Base-by-base conservation (phyloP, 2,329 filamentous ascomycete species). In the Stachybotrys chlorohalonatus region DNA sequence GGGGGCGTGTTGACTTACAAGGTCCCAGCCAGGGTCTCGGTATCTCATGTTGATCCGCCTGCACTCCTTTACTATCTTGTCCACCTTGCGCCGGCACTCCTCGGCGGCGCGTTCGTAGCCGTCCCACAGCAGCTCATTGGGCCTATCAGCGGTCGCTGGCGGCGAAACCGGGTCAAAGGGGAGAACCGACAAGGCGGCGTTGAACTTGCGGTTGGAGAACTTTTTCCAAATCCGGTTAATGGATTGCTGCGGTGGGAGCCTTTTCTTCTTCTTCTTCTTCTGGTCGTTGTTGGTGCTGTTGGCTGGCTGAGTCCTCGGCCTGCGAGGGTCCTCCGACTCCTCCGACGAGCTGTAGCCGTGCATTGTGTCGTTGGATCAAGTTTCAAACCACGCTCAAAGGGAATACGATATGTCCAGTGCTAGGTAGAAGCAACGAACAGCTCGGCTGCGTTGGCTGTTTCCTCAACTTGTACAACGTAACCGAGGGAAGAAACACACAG, bases 11-110 rank as follows among this genome's bases (percentile, higher is more conserved):
- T 42, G 36, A 76, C 78, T 66, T 65, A 82, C 80, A 65, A 83
- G 63, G 60, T 83, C 80, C 68, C 75, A 83, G 1, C 77, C 79
- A 1, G 82, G 81, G 59, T 89, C 86, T 30, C 87, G 80, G 66
- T 94, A 95, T 63, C 90, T 86, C 66, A 86, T 87, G 63, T 95
- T 95, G 45, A 91, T 77, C 24, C 88, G 77, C 59, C 79, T 76
- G 70, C 90, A 94, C 62, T 84, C 81, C 57, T 79, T 72, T 51
- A 83, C 80, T 56, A 84, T 84, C 64, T 83, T 83, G 50, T 76
- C 70, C 39, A 77, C 86, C 70, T 76, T 87, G 49, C 80, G 78
- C 17, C 75, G 77, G 64, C 86, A 89, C 61, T 85, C 81, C 17
- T 83, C 81, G 1, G 74, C 79, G 0, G 84, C 85, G 50, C 84